A percentile compares a stretch with the other conserved stretches of the same genome.
These are phyloP conservation scores for Microbotryum intermedium DNA, from an alignment of 1,284 basidiomycete genomes.

Conservation along the genomic window DNA sequence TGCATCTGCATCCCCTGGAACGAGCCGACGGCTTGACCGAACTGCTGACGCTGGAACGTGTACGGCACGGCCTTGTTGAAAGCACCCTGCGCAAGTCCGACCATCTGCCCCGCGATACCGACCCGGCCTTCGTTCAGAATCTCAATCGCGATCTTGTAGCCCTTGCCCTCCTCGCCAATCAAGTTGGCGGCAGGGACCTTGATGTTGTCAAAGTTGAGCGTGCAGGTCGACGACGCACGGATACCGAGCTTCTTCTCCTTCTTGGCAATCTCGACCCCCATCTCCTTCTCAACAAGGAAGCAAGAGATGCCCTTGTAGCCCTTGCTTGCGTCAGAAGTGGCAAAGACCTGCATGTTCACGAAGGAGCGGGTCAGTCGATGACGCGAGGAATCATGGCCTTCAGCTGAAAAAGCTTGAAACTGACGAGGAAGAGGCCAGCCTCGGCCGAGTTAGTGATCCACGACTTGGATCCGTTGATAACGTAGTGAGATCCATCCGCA, in stretches of 20 bases:
- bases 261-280: conserved; percentile 96
- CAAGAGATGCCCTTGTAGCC: conserved; percentile 99
- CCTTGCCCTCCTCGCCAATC: conserved; percentile 85
- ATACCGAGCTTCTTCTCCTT: conserved; percentile 99
- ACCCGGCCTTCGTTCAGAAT: conserved; percentile 96
- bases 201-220: conserved; percentile 91
- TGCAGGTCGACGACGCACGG: conserved; percentile 91
- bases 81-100: conserved; percentile 93
- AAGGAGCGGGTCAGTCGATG: not conserved
- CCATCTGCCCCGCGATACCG: conserved; percentile 74
- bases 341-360: conserved; percentile 60
- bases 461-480: conserved; percentile 87
- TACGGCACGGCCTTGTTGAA: conserved; percentile 89
- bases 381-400: not conserved
- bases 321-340: conserved; percentile 86
- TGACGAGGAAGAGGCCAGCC: conserved; percentile 66
- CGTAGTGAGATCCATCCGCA: conserved; percentile 60
- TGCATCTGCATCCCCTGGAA: conserved; percentile 97
- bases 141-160: conserved; percentile 94
- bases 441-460: conserved; percentile 99
- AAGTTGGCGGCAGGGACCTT: conserved; percentile 87
- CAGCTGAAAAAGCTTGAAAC: not conserved
- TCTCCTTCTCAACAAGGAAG: conserved; percentile 90
- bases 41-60: conserved; percentile 87
- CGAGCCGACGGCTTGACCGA: conserved; percentile 78